These are phyloP conservation scores for Tolypocladium amazonense DNA, from an alignment of 2,329 filamentous ascomycete genomes.

Conservation along the genomic window DNA sequence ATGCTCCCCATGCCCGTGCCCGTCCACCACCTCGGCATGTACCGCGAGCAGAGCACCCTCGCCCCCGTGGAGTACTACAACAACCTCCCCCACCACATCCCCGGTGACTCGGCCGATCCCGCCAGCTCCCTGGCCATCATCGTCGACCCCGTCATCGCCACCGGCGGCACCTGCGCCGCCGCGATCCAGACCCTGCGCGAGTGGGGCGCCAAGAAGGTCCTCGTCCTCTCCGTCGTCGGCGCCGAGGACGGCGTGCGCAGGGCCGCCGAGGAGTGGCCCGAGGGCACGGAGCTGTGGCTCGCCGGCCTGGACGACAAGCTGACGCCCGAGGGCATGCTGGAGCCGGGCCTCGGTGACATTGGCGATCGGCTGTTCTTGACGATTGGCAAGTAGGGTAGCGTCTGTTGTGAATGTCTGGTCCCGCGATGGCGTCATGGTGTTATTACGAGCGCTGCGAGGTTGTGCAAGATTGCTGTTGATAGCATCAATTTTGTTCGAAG, in stretches of 20 bases:
- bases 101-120: conserved; percentile 21
- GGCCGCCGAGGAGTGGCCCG: conserved; percentile 69
- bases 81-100: conserved; percentile 71
- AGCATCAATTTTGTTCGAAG: neutral
- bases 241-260: conserved; percentile 58
- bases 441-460: neutral
- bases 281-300: conserved; percentile 69
- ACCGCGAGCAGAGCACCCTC: conserved; percentile 78
- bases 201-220: conserved; percentile 78
- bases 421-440: neutral
- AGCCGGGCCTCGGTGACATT: conserved; percentile 81
- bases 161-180: conserved; percentile 78
- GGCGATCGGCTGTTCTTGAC: conserved; percentile 86
- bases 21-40: conserved; percentile 89
- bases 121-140: conserved; percentile 60
- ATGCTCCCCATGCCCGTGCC: conserved; percentile 72
- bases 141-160: conserved; percentile 88
- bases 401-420: neutral
- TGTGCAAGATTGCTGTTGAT: neutral
- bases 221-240: conserved; percentile 67
- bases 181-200: conserved; percentile 83
- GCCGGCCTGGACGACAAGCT: conserved; percentile 68
- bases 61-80: conserved; percentile 97
- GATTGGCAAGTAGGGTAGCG: conserved; percentile 12
- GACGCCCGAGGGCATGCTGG: conserved; percentile 77